A percentile compares a stretch with the other conserved stretches of the same genome.
Conservation (phyloP, 768 basidiomycete species). For the Leccinum rimulosum region DNA sequence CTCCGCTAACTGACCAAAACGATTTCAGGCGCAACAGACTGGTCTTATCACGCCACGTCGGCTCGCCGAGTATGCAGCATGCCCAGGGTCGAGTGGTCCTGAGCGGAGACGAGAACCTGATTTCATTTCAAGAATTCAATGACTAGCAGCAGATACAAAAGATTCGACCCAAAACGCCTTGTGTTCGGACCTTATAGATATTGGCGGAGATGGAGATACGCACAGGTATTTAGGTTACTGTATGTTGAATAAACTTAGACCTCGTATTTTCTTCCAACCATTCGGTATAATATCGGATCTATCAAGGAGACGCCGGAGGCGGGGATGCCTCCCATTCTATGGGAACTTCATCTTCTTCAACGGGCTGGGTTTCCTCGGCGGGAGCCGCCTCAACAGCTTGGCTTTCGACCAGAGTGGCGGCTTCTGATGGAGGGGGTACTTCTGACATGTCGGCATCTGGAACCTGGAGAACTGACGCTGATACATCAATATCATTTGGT, state of each 20-base stretch:
- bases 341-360: slow-evolving; percentile 28
- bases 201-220: not conserved
- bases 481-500: slow-evolving; percentile 1
- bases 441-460: slow-evolving; percentile 24
- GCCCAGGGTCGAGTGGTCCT: not conserved
- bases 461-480: slow-evolving; percentile 5
- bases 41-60: not conserved
- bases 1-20: slow-evolving; percentile 1
- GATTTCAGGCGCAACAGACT: not conserved
- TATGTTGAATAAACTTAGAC: not conserved
- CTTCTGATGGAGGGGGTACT: slow-evolving; percentile 12
- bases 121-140: not conserved
- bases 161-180: not conserved
- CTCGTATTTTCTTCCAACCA: not conserved
- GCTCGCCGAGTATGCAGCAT: not conserved
- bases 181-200: not conserved
- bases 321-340: slow-evolving; percentile 35
- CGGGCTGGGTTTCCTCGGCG: slow-evolving; percentile 24
- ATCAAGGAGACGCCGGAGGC: slow-evolving; percentile 17
- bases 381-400: slow-evolving; percentile 8
- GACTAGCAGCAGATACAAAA: not conserved
- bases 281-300: not conserved
- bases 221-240: not conserved
- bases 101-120: not conserved
- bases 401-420: slow-evolving; percentile 19